Evolutionary conservation across 176 grass and related monocot genomes (phyloP).

Genomic region (Puccinellia tenuiflora): DNA sequence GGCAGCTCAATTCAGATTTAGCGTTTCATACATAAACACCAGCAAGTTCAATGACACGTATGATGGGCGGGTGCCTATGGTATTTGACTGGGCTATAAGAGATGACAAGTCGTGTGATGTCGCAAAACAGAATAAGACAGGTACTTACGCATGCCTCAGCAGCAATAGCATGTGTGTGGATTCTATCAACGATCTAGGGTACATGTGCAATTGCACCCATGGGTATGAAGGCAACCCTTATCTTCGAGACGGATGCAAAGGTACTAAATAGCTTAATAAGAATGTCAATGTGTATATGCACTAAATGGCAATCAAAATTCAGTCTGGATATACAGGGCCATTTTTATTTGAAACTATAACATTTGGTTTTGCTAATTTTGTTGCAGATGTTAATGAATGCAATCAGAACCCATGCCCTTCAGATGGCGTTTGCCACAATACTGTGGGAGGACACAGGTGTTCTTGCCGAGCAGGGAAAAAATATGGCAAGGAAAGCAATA

Average conservation of each 20-base stretch:
- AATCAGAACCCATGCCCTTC: constrained; percentile 7
- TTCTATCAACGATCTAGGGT: background rate
- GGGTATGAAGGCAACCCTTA: constrained; percentile 28
- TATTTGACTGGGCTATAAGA: background rate
- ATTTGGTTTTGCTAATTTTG: background rate
- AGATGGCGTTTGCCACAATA: background rate
- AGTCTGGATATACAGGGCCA: no score
- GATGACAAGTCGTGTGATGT: background rate
- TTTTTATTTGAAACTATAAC: background rate
- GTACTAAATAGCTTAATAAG: background rate
- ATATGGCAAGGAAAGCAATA: background rate
- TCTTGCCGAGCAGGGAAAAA: constrained; percentile 17
- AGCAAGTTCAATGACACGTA: background rate
- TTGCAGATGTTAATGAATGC: constrained; percentile 24
- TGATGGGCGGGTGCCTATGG: background rate
- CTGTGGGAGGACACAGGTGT: background rate
- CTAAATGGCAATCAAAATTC: background rate
- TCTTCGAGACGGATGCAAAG: constrained; percentile 14
- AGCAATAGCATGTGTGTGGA: background rate
- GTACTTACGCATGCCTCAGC: constrained; percentile 5
- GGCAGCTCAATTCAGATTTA: background rate
- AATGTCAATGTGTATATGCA: background rate
- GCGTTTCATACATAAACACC: background rate
- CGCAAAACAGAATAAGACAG: background rate
- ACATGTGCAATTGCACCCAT: background rate